phyloP scores from a whole-genome alignment of 331 rosid genomes.

The Malus hybrid region DNA sequence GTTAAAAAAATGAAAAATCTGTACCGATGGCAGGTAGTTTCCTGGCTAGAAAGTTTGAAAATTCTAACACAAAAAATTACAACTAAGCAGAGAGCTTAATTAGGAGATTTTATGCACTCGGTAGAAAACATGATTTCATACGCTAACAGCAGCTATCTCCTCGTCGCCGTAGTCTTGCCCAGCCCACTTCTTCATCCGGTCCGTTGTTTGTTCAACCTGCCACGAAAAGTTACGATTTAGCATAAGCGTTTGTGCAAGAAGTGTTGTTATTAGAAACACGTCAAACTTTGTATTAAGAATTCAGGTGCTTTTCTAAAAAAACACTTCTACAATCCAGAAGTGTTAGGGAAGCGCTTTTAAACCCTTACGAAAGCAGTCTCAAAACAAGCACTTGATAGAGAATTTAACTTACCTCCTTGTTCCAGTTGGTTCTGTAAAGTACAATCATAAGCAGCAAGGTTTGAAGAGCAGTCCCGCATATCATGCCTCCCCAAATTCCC shows the following conservation, averaged over 20 bases:
- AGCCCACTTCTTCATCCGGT: constrained; percentile 72
- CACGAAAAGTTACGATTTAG: not conserved
- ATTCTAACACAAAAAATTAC: not conserved
- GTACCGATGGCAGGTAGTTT: not conserved
- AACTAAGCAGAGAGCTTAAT: not conserved
- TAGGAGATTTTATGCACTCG: not conserved
- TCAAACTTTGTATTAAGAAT: not conserved
- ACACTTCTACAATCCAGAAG: not conserved
- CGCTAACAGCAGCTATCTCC: not conserved
- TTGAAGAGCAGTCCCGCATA: constrained; percentile 51
- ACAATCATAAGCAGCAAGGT: constrained; percentile 43
- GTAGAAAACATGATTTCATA: not conserved
- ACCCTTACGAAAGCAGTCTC: not conserved
- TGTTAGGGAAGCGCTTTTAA: not conserved
- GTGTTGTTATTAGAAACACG: not conserved
- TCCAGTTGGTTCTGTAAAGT: constrained; percentile 63
- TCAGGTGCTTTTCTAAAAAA: not conserved
- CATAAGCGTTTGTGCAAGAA: not conserved
- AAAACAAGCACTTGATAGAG: not conserved
- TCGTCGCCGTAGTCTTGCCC: constrained; percentile 40
- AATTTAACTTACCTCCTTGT: constrained; percentile 39
- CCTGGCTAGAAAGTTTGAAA: not conserved
- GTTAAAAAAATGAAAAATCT: no score
- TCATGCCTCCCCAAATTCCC: constrained; percentile 87
- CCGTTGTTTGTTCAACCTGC: constrained; percentile 59